Conservation (phyloP, 202 grass and related monocot genomes). For the Setaria italica region DNA sequence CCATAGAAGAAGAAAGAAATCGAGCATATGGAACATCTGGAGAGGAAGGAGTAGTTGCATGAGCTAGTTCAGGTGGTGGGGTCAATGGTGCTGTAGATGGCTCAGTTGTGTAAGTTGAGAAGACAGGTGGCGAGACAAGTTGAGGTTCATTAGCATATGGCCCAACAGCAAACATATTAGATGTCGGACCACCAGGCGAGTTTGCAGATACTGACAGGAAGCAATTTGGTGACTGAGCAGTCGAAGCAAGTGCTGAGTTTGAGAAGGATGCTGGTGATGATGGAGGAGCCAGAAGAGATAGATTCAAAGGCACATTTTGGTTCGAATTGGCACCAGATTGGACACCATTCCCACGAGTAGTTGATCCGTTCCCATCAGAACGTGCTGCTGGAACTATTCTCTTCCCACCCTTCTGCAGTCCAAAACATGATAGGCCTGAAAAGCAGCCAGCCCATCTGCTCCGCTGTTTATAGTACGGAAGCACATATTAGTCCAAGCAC, state of each 20-base stretch:
- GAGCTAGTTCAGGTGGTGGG: constrained; percentile 95
- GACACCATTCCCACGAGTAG: constrained; percentile 61
- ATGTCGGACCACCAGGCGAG: constrained; percentile 81
- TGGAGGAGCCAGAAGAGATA: constrained; percentile 93
- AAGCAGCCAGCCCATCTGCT: constrained; percentile 93
- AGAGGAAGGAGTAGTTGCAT: constrained; percentile 93
- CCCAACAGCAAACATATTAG: constrained; percentile 89
- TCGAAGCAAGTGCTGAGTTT: constrained; percentile 90
- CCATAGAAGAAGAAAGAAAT: constrained; percentile 84
- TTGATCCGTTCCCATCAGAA: constrained; percentile 72
- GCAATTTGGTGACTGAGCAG: constrained; percentile 83
- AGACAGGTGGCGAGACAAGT: constrained; percentile 91
- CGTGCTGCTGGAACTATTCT: constrained; percentile 96
- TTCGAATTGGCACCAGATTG: constrained; percentile 83
- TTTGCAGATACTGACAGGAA: constrained; percentile 89
- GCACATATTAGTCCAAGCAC: constrained; percentile 40
- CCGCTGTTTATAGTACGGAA: constrained; percentile 59
- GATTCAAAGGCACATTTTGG: constrained; percentile 72
- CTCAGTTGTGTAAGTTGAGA: constrained; percentile 98
- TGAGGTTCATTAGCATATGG: constrained; percentile 99
- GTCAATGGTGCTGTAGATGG: constrained; percentile 96
- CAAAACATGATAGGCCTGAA: constrained; percentile 89
- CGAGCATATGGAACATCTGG: constrained; percentile 98
- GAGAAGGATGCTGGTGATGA: constrained; percentile 95
- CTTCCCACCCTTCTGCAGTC: constrained; percentile 84